Evolutionary conservation across 2,329 filamentous ascomycete genomes (phyloP).

Genomic region (Verticillium dahliae): DNA sequence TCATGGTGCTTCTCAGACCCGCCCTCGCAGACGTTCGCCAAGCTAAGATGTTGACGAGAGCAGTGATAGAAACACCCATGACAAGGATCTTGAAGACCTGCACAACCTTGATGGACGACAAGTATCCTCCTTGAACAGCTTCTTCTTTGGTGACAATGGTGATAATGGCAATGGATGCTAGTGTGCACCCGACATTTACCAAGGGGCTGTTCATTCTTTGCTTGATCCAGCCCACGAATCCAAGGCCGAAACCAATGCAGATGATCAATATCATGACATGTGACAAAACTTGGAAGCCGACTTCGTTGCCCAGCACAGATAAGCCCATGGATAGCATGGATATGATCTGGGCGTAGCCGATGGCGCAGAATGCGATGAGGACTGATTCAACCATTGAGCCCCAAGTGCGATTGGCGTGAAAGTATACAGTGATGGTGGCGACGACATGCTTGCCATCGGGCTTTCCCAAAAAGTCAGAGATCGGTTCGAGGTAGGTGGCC

Average conservation of each 20-base stretch:
- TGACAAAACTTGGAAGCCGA: conserved; percentile 56
- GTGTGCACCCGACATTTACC: conserved; percentile 77
- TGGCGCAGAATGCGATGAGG: conserved; percentile 68
- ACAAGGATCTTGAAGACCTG: conserved; percentile 79
- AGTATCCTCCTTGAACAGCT: conserved; percentile 72
- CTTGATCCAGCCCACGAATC: conserved; percentile 84
- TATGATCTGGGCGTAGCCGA: conserved; percentile 63
- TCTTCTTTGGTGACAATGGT: conserved; percentile 89
- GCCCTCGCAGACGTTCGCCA: conserved; percentile 73
- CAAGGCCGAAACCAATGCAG: conserved; percentile 80
- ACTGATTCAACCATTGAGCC: conserved; percentile 88
- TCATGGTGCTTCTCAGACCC: conserved; percentile 67
- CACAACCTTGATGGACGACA: conserved; percentile 73
- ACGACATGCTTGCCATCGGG: conserved; percentile 93
- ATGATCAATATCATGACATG: conserved; percentile 74
- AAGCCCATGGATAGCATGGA: conserved; percentile 84
- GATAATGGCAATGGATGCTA: conserved; percentile 83
- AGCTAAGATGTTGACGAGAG: conserved; percentile 69
- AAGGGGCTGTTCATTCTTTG: conserved; percentile 71
- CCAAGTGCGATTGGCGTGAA: conserved; percentile 78
- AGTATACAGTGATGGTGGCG: conserved; percentile 90
- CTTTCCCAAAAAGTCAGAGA: conserved; percentile 69
- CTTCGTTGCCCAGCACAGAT: conserved; percentile 43
- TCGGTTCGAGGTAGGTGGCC: conserved; percentile 71
- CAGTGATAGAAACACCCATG: conserved; percentile 67